Evolutionary conservation across 1,284 basidiomycete species (phyloP), one percentile per base, ranked within the genome.

Genomic region (Melampsora americana): DNA sequence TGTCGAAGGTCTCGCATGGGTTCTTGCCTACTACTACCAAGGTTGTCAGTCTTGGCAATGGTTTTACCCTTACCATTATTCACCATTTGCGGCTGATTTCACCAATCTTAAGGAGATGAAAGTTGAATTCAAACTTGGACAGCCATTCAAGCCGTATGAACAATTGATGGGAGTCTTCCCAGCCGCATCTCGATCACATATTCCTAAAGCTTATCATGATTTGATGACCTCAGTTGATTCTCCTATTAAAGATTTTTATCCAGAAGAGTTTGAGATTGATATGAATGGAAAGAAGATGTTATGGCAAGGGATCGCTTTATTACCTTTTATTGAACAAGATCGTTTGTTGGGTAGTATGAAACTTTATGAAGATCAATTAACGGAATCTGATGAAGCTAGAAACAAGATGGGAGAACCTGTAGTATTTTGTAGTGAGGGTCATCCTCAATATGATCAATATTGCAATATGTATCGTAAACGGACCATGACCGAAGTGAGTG

Each of bases 281-380:
- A 99, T 99, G 96, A 99, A 99, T 82, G 96, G 96, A 78, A 99
- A 99, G 85, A 93, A 92, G 84, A 98, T 99, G 95, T 87, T 92
- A 1, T 99, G 96, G 96, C 96, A 99, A 84, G 96, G 96, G 76
- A 93, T 99, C 64, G 95, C 95, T 0, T 86, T 99, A 1, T 85
- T 99, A 28, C 95, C 96, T 6, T 99, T 99, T 85, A 99, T 99
- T 79, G 93, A 99, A 81, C 87, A 91, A 82, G 87, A 87, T 77
- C 88, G 95, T 23, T 84, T 98, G 28, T 84, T 97, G 69, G 88
- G 87, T 30, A 93, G 94, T 1, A 92, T 99, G 88, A 87, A 86
- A 20, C 85, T 87, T 32, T 87, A 88, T 77, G 93, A 95, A 83
- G 84, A 86, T 0, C 84, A 88, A 59, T 86, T 99, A 59, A 88